Base-by-base conservation (phyloP, 169 alveolate species). In the Plasmodium chabaudi region DNA sequence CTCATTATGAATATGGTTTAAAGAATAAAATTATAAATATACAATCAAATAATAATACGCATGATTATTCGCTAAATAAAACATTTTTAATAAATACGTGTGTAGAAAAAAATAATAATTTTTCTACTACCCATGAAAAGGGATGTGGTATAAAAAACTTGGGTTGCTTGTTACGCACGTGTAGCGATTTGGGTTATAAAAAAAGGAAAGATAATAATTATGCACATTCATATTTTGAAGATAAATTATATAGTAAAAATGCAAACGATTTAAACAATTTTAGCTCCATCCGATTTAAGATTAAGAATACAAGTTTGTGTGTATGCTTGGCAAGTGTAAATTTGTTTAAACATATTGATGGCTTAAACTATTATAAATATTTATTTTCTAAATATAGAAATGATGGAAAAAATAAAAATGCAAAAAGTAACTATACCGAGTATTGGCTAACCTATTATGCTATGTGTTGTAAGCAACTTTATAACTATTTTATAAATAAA, bases 251-350 rank as follows among this genome's bases (percentile, higher is more conserved):
- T 3, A 34, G 4, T 34, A 34, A 34, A 3, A 34, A 3, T 34
- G 7, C 39, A 9, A 39, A 63, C 42, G 65, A 75, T 42, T 55
- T 49, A 10, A 75, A 75, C 12, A 9, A 13, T 9, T 17, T 75
- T 3, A 61, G 19, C 44, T 75, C 77, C 57, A 5, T 75, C 15
- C 47, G 67, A n/a, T 64, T 75, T 19, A 63, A 21, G 15, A 63
- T 75, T 63, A 75, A 75, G 4, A 55, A 65, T 4, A 55, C 49
- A 17, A 23, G 75, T 13, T 55, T 75, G 12, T 75, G 88, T 55
- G 49, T 75, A n/a, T 19, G 75, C 23, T 6, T 75, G 6, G 46
- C 75, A 21, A 56, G 47, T 2, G 3, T 63, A 6, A 57, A 60
- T 49, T n/a, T 75, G 17, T 44, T 47, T 0, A 10, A 63, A 65